Percentiles rank a stretch among this genome's conserved stretches.
These are phyloP conservation scores for Harringtonia aguacate DNA, from an alignment of 2,329 filamentous ascomycete species.

Conservation along the genomic window DNA sequence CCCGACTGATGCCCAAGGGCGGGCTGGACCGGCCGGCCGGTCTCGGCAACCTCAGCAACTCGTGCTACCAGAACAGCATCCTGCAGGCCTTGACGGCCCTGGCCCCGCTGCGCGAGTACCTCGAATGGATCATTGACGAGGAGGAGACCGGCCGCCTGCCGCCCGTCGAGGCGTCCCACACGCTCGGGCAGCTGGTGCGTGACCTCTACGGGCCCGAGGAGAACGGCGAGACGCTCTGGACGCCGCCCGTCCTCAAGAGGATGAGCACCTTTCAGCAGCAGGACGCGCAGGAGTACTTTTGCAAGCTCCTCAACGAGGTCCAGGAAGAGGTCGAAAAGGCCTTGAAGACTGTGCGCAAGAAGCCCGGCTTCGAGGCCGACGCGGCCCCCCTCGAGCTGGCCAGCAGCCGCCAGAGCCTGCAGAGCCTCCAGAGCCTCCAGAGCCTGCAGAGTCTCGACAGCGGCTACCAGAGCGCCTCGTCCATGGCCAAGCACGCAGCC, in stretches of 20 bases:
- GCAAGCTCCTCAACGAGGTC: constrained; percentile 75
- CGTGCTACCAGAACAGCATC: constrained; percentile 95
- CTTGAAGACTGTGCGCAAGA: constrained; percentile 20
- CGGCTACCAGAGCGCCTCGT: constrained; percentile 39
- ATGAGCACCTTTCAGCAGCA: constrained; percentile 96
- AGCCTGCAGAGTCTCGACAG: constrained; percentile 43
- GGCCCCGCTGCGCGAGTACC: constrained; percentile 55
- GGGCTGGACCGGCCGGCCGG: constrained; percentile 46
- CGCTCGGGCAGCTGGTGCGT: constrained; percentile 55
- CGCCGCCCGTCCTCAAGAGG: constrained; percentile 68
- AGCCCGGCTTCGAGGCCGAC: constrained; percentile 29
- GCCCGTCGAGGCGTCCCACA: constrained; percentile 28
- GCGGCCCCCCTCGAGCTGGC: constrained; percentile 14
- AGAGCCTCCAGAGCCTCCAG: too few relatives aligned
- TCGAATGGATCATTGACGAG: constrained; percentile 35
- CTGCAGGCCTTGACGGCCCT: constrained; percentile 77
- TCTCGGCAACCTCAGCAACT: constrained; percentile 86
- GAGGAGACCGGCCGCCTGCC: constrained; percentile 15
- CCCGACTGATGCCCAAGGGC: constrained; percentile 19
- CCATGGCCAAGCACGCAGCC: constrained; percentile 23
- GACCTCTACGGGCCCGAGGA: constrained; percentile 60
- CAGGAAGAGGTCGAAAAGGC: constrained; percentile 62
- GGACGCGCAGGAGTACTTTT: constrained; percentile 95
- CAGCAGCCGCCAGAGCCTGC: constrained; percentile 11
- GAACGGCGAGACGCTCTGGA: constrained; percentile 71